These are phyloP conservation scores for Teunomyces funiuensis DNA, from an alignment of 805 yeast genomes.

Conservation along the genomic window DNA sequence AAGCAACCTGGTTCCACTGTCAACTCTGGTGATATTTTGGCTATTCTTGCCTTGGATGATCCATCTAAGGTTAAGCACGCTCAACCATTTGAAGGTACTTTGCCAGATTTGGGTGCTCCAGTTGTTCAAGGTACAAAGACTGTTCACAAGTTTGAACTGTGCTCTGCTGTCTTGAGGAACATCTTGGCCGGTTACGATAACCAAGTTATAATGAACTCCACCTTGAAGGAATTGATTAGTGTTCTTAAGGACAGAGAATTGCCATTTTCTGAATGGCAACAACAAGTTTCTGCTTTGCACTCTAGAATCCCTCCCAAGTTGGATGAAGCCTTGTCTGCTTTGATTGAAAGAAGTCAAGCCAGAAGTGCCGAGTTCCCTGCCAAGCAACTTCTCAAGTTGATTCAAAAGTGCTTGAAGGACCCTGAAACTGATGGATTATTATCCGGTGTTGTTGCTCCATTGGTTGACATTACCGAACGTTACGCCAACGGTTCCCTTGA, in stretches of 20 bases:
- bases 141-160: slow-evolving; percentile 64
- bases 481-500: slow-evolving; percentile 75
- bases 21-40: slow-evolving; percentile 94
- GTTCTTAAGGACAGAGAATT: slow-evolving; percentile 76
- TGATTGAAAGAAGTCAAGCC: slow-evolving; percentile 62
- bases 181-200: slow-evolving; percentile 91
- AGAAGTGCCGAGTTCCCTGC: slow-evolving; percentile 92
- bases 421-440: slow-evolving; percentile 55
- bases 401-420: slow-evolving; percentile 59
- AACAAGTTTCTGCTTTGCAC: slow-evolving; percentile 85
- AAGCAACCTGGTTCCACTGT: slow-evolving; percentile 99
- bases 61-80: slow-evolving; percentile 98
- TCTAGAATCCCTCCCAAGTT: slow-evolving; percentile 81
- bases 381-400: slow-evolving; percentile 69
- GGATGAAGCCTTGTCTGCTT: slow-evolving; percentile 62
- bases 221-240: slow-evolving; percentile 69
- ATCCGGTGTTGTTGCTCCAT: slow-evolving; percentile 65
- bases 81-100: slow-evolving; percentile 87
- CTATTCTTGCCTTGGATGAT: slow-evolving; percentile 91
- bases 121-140: slow-evolving; percentile 80
- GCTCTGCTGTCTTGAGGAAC: slow-evolving; percentile 63
- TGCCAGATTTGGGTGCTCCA: slow-evolving; percentile 88
- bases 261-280: slow-evolving; percentile 92
- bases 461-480: slow-evolving; percentile 64
- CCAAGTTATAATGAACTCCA: slow-evolving; percentile 87